phyloP scores from a whole-genome alignment of 768 basidiomycete genomes.

The Leucocoprinus sp. region DNA sequence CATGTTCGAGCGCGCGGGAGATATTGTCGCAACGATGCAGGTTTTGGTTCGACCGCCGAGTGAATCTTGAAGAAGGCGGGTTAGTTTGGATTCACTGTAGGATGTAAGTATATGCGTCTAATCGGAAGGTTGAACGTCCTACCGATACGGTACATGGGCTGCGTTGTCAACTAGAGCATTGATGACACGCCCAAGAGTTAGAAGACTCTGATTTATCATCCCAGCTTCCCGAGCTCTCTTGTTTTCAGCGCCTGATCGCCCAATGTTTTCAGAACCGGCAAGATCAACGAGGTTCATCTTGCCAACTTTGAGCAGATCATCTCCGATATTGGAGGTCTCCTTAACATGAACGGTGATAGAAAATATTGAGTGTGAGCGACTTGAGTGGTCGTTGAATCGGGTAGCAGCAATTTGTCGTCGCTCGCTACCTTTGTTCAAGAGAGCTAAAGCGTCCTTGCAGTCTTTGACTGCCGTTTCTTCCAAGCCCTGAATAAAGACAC shows the following conservation, averaged over 20 bases:
- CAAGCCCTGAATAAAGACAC: slow-evolving; percentile 88
- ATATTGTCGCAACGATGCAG: slow-evolving; percentile 94
- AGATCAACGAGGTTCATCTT: slow-evolving; percentile 97
- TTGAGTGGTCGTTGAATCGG: slow-evolving; percentile 96
- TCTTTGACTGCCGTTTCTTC: slow-evolving; percentile 85
- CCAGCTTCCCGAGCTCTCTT: slow-evolving; percentile 94
- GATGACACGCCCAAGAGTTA: slow-evolving; percentile 96
- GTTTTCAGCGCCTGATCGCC: slow-evolving; percentile 90
- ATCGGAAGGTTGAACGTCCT: slow-evolving; percentile 13
- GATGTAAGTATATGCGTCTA: slow-evolving; percentile 1
- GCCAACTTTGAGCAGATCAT: slow-evolving; percentile 87
- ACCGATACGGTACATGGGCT: slow-evolving; percentile 92
- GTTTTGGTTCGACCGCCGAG: slow-evolving; percentile 96
- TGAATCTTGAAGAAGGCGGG: slow-evolving; percentile 97
- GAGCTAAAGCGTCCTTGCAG: slow-evolving; percentile 70
- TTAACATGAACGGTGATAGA: slow-evolving; percentile 93
- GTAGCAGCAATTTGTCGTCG: slow-evolving; percentile 91
- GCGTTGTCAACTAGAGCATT: slow-evolving; percentile 91
- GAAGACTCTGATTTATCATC: slow-evolving; percentile 95
- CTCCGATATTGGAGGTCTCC: slow-evolving; percentile 66
- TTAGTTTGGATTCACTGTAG: slow-evolving; percentile 89
- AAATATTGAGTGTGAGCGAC: slow-evolving; percentile 96
- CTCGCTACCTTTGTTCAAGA: slow-evolving; percentile 84
- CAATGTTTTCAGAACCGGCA: slow-evolving; percentile 97
- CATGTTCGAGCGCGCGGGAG: slow-evolving; percentile 86